Evolutionary conservation across 2,329 filamentous ascomycete genomes (phyloP).

Genomic region (Emydomyces testavorans): DNA sequence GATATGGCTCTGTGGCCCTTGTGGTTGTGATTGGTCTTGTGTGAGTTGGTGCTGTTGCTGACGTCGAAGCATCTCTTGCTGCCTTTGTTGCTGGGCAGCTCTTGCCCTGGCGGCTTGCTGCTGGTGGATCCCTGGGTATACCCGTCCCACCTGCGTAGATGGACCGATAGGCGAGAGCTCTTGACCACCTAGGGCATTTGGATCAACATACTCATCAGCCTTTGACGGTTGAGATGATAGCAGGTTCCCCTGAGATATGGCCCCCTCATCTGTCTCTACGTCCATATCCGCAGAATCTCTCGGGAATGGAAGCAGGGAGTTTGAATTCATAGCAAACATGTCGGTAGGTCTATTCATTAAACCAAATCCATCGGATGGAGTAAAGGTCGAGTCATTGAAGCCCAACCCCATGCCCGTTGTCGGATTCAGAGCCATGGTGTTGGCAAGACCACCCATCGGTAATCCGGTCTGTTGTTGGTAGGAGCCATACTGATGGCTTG

Average conservation of each 20-base stretch:
- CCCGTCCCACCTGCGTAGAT: constrained; percentile 53
- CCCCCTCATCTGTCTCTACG: constrained; percentile 53
- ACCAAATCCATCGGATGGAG: constrained; percentile 2
- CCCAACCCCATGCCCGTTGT: constrained; percentile 34
- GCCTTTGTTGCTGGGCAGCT: constrained; percentile 55
- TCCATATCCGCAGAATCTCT: constrained; percentile 56
- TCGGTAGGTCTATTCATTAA: constrained; percentile 3
- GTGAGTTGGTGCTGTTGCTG: constrained; percentile 42
- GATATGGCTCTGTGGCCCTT: constrained; percentile 19
- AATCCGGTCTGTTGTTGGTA: constrained; percentile 94
- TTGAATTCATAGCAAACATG: background rate
- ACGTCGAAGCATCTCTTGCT: constrained; percentile 49
- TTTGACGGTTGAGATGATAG: constrained; percentile 24
- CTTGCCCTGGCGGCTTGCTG: constrained; percentile 70
- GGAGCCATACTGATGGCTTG: constrained; percentile 88
- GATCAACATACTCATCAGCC: constrained; percentile 58
- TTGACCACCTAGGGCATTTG: constrained; percentile 56
- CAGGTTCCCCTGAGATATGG: constrained; percentile 48
- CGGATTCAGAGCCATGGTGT: constrained; percentile 67
- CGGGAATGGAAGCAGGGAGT: constrained; percentile 53
- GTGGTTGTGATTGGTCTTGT: constrained; percentile 26
- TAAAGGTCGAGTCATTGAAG: constrained; percentile 19
- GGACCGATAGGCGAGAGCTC: constrained; percentile 45
- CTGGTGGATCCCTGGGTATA: constrained; percentile 90
- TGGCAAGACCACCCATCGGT: constrained; percentile 69